These are phyloP conservation scores for Aspergillus incahuasiensis DNA, from an alignment of 495 filamentous ascomycete species.

Conservation along the genomic window DNA sequence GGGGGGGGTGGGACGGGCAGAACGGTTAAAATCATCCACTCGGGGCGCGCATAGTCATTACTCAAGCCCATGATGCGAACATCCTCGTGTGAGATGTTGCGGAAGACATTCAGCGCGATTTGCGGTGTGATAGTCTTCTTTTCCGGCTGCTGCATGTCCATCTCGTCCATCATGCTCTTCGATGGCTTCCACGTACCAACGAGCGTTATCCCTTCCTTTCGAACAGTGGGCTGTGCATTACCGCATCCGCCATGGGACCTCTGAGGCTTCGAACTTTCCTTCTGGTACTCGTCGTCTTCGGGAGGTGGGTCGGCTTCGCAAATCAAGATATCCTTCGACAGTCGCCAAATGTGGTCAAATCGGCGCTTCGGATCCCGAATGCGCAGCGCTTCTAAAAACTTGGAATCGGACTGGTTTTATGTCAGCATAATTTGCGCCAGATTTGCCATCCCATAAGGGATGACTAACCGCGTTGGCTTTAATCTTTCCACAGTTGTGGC, in stretches of 20 bases:
- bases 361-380: conserved; percentile 87
- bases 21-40: conserved; percentile 97
- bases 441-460: conserved; percentile 53
- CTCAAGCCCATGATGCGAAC: conserved; percentile 84
- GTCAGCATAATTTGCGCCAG: conserved; percentile 60
- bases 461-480: conserved; percentile 90
- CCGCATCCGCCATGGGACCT: conserved; percentile 86
- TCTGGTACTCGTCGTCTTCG: conserved; percentile 58
- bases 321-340: conserved; percentile 78
- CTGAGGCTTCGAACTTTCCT: conserved; percentile 39
- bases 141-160: conserved; percentile 63
- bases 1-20: conserved; percentile 93
- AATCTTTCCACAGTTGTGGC: conserved; percentile 96
- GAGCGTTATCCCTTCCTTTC: conserved; percentile 77
- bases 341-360: conserved; percentile 81
- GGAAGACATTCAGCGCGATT: conserved; percentile 79
- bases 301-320: conserved; percentile 70
- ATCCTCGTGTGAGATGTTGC: conserved; percentile 72
- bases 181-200: conserved; percentile 73
- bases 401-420: conserved; percentile 66
- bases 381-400: conserved; percentile 73
- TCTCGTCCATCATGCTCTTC: conserved; percentile 63
- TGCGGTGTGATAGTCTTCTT: conserved; percentile 81
- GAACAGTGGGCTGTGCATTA: conserved; percentile 80
- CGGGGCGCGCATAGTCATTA: conserved; percentile 87